A percentile compares a stretch with the other conserved stretches of the same genome.
Conservation (phyloP, 768 basidiomycete genomes). For the Hygrocybe coccinea region DNA sequence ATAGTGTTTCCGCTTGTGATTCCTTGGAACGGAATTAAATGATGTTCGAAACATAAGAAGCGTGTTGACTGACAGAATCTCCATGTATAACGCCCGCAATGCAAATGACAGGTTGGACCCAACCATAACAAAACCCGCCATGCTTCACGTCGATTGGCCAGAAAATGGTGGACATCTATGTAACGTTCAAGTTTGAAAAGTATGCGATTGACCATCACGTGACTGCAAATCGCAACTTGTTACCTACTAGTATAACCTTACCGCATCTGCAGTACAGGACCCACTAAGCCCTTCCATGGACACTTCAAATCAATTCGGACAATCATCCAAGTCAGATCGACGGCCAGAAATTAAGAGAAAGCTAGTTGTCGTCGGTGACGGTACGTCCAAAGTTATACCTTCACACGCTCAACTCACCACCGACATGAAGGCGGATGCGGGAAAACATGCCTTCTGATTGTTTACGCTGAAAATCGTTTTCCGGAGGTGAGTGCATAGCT, state of each 20-base stretch:
- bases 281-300: slow-evolving; percentile 18
- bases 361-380: slow-evolving; percentile 84
- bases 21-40: slow-evolving; percentile 10
- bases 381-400: slow-evolving; percentile 38
- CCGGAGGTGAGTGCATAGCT: slow-evolving; percentile 63
- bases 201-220: not conserved
- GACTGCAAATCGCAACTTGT: not conserved
- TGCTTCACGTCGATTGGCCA: slow-evolving; percentile 51
- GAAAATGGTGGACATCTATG: slow-evolving; percentile 37
- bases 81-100: slow-evolving; percentile 47
- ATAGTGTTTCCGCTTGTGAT: slow-evolving; percentile 17
- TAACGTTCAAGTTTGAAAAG: not conserved
- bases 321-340: slow-evolving; percentile 30
- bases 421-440: slow-evolving; percentile 64
- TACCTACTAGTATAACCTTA: not conserved
- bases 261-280: not conserved
- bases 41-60: slow-evolving; percentile 9
- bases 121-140: slow-evolving; percentile 57
- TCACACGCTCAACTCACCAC: slow-evolving; percentile 1
- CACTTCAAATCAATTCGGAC: slow-evolving; percentile 18
- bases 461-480: slow-evolving; percentile 94
- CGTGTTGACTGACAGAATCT: slow-evolving; percentile 28
- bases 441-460: slow-evolving; percentile 94
- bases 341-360: slow-evolving; percentile 82
- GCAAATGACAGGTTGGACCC: slow-evolving; percentile 45